Evolutionary conservation across 208 protist species (phyloP).

Genomic region (Acanthamoeba lenticulata): DNA sequence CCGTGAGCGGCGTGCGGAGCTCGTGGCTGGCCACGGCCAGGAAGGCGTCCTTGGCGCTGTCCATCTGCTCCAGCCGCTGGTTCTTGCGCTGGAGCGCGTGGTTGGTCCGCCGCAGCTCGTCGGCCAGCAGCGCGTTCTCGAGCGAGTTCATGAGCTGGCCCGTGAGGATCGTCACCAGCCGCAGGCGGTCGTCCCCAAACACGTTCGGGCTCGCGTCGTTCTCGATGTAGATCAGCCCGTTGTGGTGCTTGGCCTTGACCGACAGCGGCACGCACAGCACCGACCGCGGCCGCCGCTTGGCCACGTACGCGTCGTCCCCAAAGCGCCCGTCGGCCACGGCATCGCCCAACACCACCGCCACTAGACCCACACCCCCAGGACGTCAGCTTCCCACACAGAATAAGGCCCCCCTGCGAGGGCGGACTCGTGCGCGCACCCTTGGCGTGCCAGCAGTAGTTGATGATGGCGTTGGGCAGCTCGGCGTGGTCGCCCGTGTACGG

Average conservation of each 20-base stretch:
- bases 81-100: neutral
- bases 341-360: neutral
- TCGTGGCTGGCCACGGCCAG: slow-evolving; percentile 72
- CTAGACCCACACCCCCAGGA: neutral
- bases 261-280: slow-evolving; percentile 30
- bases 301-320: neutral
- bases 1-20: slow-evolving; percentile 75
- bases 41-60: slow-evolving; percentile 20
- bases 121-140: slow-evolving; percentile 29
- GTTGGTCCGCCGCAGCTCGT: neutral
- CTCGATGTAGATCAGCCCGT: slow-evolving; percentile 16
- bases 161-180: neutral
- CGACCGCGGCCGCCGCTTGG: neutral
- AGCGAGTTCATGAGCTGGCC: slow-evolving; percentile 26
- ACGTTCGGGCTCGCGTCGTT: neutral
- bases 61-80: neutral
- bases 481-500: neutral
- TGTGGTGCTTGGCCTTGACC: neutral
- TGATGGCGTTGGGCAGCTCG: neutral
- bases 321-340: neutral
- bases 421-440: neutral
- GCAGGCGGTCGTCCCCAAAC: neutral
- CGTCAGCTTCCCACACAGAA: neutral
- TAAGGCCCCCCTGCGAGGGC: no score
- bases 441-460: slow-evolving; percentile 61